These are phyloP conservation scores for Pythium monospermum DNA, from an alignment of 352 stramenopile species.

Conservation along the genomic window DNA sequence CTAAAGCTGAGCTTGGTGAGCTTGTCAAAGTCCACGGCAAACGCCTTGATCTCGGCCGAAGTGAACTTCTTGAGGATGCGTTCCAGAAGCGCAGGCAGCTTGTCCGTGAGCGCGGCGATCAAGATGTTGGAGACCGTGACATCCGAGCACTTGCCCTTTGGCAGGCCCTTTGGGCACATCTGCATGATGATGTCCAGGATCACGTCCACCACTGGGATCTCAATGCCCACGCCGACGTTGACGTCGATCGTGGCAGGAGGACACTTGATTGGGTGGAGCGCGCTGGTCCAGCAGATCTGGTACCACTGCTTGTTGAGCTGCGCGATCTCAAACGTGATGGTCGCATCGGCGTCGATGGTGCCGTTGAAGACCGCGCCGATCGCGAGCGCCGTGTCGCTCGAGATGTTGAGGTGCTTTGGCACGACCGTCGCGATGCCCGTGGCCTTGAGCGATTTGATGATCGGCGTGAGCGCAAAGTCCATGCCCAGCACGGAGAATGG, in stretches of 20 bases:
- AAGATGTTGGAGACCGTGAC: conserved; percentile 38
- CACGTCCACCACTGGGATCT: conserved; percentile 24
- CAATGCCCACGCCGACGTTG: conserved; percentile 31
- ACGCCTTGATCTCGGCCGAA: conserved; percentile 12
- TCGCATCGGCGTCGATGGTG: conserved; percentile 27
- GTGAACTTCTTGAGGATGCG: conserved; percentile 28
- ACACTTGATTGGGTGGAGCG: conserved; percentile 41
- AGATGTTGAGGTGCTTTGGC: conserved; percentile 43
- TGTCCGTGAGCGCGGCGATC: conserved; percentile 26
- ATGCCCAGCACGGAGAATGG: conserved; percentile 41
- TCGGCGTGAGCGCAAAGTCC: conserved; percentile 43
- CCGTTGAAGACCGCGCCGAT: conserved; percentile 42
- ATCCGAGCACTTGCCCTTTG: conserved; percentile 38
- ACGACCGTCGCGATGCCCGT: conserved; percentile 36
- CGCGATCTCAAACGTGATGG: conserved; percentile 38
- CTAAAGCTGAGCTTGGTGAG: conserved; percentile 44
- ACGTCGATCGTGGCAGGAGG: conserved; percentile 30
- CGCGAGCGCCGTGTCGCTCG: conserved; percentile 26
- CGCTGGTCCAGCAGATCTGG: conserved; percentile 49
- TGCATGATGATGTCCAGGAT: conserved; percentile 26
- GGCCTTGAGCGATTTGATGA: conserved; percentile 43
- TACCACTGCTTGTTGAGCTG: conserved; percentile 58
- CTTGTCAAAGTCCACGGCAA: conserved; percentile 34
- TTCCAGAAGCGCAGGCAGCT: conserved; percentile 15
- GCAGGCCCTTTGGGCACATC: conserved; percentile 30